Evolutionary conservation across 2,329 filamentous ascomycete species (phyloP), one percentile per base, ranked within the genome.

Genomic region (Trichoderma koningii): DNA sequence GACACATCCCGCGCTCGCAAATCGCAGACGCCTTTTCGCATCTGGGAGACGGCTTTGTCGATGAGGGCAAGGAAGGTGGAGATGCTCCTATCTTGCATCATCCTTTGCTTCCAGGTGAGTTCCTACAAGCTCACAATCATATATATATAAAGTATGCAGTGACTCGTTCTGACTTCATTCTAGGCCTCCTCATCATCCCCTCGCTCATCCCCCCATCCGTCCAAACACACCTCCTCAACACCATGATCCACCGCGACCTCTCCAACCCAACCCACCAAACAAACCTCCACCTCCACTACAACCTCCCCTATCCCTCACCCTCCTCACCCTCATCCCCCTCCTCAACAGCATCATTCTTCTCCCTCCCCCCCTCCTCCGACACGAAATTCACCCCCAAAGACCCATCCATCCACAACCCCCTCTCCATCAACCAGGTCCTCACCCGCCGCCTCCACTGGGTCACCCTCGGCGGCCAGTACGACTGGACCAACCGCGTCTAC

Each of bases 381-480:
- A 85, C 86, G 67, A 80, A 80, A 45, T 87, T 89, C 71, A 74
- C 68, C 28, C 92, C 94, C 7, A 90, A 90, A 63, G 87, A 96
- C 71, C 81, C 90, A 0, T 69, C 76, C 0, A 77, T 93, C n/a
- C 93, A 97, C 77, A 91, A 89, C 67, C 83, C 91, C 2, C 80
- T 97, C 10, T 83, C 85, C 2, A 81, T 90, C 61, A 81, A 85
- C 55, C 88, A 89, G 72, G 86, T 94, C 34, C 81, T 98, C 50
- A 85, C 88, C 65, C 90, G 89, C 68, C 93, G 91, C 67, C 84
- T 98, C 26, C 92, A 94, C 70, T 99, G 95, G 95, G 86, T 96
- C 48, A 98, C 94, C 0, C 85, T 99, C 3, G 95, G 95, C 56
- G 94, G 93, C 0, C 95, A 98, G 76, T 98, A 98, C 76, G 91